Evolutionary conservation across 1,284 basidiomycete species (phyloP).

Genomic region (Tremellales sp.): DNA sequence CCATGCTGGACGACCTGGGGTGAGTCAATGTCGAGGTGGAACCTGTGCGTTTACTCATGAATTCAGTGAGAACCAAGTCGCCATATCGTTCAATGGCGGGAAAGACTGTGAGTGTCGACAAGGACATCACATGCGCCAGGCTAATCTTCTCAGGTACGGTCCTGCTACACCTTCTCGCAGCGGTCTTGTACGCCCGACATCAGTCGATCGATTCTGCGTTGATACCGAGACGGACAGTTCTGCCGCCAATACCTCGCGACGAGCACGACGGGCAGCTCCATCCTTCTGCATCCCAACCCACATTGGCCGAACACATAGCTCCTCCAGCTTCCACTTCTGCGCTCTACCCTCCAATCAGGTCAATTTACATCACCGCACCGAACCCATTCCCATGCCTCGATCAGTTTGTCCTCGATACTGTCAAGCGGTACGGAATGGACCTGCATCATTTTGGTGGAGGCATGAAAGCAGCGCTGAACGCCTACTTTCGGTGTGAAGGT

Average conservation of each 20-base stretch:
- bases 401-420: conserved; percentile 68
- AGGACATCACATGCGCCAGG: background rate
- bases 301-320: background rate
- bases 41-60: background rate
- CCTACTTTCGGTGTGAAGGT: conserved; percentile 59
- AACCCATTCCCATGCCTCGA: conserved; percentile 85
- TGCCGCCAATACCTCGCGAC: background rate
- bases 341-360: conserved; percentile 57
- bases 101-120: conserved; percentile 78
- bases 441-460: conserved; percentile 71
- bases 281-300: conserved; percentile 1
- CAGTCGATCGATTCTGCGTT: conserved; percentile 4
- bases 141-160: conserved; percentile 71
- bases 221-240: background rate
- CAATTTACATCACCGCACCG: conserved; percentile 84
- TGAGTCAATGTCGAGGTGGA: conserved; percentile 39
- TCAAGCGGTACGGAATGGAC: conserved; percentile 68
- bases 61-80: conserved; percentile 60
- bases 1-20: conserved; percentile 70
- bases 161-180: conserved; percentile 81
- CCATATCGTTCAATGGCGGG: conserved; percentile 94
- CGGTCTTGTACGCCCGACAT: conserved; percentile 54
- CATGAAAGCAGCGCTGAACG: conserved; percentile 75
- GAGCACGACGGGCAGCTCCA: background rate
- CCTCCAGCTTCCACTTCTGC: conserved; percentile 40